Evolutionary conservation across 2,329 filamentous ascomycete species (phyloP).

Genomic region (Diaporthe vexans): DNA sequence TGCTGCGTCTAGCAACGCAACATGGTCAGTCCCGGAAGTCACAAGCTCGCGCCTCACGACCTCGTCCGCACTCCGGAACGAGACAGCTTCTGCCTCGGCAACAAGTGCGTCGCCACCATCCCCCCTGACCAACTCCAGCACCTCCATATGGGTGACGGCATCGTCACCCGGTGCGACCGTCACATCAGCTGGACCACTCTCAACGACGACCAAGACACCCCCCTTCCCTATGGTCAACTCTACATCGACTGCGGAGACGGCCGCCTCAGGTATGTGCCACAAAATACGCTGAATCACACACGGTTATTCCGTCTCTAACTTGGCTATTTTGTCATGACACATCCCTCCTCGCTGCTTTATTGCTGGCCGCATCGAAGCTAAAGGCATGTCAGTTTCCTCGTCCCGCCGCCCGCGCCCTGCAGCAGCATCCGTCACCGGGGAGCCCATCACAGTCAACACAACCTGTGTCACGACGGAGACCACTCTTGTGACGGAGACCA

Average conservation of each 20-base stretch:
- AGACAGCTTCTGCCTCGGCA: background rate
- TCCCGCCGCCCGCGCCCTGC: background rate
- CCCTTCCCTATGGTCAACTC: constrained; percentile 7
- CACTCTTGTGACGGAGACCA: constrained; percentile 17
- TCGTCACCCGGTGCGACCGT: background rate
- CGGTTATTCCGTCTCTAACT: background rate
- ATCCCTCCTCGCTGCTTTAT: background rate
- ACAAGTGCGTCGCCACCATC: background rate
- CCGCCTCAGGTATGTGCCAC: constrained; percentile 2
- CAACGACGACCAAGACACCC: constrained; percentile 3
- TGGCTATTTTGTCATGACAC: background rate
- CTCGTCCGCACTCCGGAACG: background rate
- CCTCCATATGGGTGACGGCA: background rate
- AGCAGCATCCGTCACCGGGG: background rate
- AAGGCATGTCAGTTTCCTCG: background rate
- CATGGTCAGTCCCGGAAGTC: background rate
- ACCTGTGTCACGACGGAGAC: constrained; percentile 26
- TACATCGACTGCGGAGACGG: background rate
- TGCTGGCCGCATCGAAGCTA: background rate
- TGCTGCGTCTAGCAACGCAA: background rate
- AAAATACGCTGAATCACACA: too few species aligned
- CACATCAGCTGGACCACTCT: constrained; percentile 4
- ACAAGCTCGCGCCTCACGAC: background rate
- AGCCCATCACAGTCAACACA: constrained; percentile 26
- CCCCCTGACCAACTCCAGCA: constrained; percentile 25